These are phyloP conservation scores for Vicia villosa DNA, from an alignment of 306 rosid genomes.

Conservation along the genomic window DNA sequence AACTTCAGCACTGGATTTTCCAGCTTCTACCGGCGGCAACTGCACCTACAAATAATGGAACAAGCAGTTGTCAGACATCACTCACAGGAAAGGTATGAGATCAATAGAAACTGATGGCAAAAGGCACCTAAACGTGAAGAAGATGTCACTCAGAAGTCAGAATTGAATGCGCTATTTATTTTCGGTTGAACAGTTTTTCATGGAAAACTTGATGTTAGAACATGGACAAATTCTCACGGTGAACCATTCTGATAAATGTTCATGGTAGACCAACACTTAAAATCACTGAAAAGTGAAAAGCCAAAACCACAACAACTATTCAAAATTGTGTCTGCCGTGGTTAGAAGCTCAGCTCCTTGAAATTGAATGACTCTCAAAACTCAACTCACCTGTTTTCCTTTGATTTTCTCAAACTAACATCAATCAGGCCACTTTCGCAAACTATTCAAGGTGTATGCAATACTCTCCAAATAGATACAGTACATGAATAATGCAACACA, in stretches of 20 bases:
- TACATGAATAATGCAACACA: background rate
- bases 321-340: background rate
- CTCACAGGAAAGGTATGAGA: background rate
- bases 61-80: conserved; percentile 15
- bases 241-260: background rate
- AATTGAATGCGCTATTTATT: background rate
- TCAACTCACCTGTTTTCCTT: background rate
- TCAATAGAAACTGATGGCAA: conserved; percentile 8
- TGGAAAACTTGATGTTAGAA: background rate
- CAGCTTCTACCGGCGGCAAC: conserved; percentile 28
- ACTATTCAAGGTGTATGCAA: background rate
- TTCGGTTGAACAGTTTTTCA: background rate
- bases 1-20: conserved; percentile 42
- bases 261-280: background rate
- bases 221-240: background rate
- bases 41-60: conserved; percentile 42
- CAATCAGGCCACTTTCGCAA: background rate
- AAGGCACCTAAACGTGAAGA: conserved; percentile 2
- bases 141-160: conserved; percentile 4
- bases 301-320: background rate
- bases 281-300: background rate
- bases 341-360: background rate
- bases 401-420: background rate
- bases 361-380: background rate
- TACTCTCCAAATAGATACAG: background rate